Conservation (phyloP, 1,139 yeast species). For the Scheffersomyces quercinus region DNA sequence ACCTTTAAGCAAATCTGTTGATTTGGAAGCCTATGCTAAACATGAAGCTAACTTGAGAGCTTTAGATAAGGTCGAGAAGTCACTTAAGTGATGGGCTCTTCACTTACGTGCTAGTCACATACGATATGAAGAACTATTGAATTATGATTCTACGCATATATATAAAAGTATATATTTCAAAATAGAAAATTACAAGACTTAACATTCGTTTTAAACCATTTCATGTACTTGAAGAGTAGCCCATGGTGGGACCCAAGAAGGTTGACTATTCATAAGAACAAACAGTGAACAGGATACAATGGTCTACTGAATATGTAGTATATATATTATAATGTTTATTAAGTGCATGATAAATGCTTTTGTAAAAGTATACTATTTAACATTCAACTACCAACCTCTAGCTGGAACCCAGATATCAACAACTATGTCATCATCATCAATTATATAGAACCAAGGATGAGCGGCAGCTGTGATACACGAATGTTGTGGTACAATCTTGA, state of each 20-base stretch:
- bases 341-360: background rate
- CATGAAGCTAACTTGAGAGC: constrained; percentile 2
- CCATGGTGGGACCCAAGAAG: too few relatives aligned
- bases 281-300: too few relatives aligned
- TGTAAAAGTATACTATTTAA: background rate
- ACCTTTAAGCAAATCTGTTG: constrained; percentile 13
- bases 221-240: too few relatives aligned
- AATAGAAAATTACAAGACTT: too few relatives aligned
- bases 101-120: too few relatives aligned
- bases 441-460: constrained; percentile 55
- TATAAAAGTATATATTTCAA: too few relatives aligned
- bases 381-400: constrained; percentile 44
- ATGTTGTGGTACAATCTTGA: constrained; percentile 65
- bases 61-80: constrained; percentile 5
- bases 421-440: constrained; percentile 50
- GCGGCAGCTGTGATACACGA: constrained; percentile 68
- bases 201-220: too few relatives aligned
- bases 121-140: too few relatives aligned
- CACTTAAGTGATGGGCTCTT: background rate
- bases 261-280: too few relatives aligned
- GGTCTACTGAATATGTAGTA: too few relatives aligned
- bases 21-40: constrained; percentile 4
- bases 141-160: too few relatives aligned
- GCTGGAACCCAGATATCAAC: constrained; percentile 74
- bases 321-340: too few relatives aligned